Evolutionary conservation across 371 early-diverging fungal species (phyloP).

Genomic region (Umbelopsis sp.): DNA sequence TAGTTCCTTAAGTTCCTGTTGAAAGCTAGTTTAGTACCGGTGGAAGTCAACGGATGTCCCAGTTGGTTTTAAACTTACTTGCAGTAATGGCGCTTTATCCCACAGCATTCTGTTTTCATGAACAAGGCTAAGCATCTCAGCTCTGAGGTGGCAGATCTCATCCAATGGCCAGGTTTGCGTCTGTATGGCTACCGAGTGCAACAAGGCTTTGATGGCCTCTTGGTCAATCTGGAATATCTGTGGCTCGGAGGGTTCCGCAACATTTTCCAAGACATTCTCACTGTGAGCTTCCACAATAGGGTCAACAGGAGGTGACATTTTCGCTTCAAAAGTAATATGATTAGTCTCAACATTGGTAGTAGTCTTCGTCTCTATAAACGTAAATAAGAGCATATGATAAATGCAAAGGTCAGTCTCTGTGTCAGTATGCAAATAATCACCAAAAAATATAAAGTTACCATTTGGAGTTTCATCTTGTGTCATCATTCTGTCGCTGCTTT

Average conservation of each 20-base stretch:
- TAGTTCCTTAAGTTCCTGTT: no score
- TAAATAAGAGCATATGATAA: no score
- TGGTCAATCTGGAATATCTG: neutral
- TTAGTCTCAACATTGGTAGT: no score
- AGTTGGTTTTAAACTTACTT: neutral
- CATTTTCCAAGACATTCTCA: neutral
- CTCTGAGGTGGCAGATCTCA: constrained; percentile 11
- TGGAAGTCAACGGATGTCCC: neutral
- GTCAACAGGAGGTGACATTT: no score
- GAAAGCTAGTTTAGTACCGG: no score
- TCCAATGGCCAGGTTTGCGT: neutral
- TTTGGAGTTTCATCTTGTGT: neutral
- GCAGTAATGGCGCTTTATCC: neutral
- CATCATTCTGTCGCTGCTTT: neutral
- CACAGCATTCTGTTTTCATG: constrained; percentile 6
- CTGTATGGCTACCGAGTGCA: neutral
- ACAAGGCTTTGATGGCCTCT: neutral
- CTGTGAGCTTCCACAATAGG: neutral
- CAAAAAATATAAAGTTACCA: no score
- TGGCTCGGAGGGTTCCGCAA: neutral
- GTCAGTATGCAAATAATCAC: no score
- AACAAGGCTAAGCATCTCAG: neutral
- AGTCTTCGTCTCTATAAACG: no score
- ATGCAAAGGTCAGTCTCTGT: no score
- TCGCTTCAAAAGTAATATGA: no score